These are phyloP conservation scores for Chamaecrista fasciculata DNA, from an alignment of 306 rosid species.

Conservation along the genomic window DNA sequence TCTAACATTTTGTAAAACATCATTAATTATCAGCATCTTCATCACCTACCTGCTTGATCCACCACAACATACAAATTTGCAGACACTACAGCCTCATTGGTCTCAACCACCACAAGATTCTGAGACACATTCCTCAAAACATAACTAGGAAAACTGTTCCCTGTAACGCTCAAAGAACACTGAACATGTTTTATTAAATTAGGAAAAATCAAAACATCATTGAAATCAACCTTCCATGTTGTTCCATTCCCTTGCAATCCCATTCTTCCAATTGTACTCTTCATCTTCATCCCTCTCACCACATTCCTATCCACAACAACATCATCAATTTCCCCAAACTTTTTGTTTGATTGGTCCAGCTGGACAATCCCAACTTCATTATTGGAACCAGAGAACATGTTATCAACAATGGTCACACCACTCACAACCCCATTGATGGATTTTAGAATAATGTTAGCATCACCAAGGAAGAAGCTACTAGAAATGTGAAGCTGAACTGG, in stretches of 20 bases:
- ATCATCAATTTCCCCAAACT: constrained; percentile 53
- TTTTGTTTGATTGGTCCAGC: constrained; percentile 56
- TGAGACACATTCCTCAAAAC: constrained; percentile 58
- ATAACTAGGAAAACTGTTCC: constrained; percentile 52
- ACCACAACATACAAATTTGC: constrained; percentile 57
- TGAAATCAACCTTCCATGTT: constrained; percentile 65
- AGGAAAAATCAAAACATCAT: constrained; percentile 55
- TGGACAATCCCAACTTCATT: constrained; percentile 58
- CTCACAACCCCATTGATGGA: constrained; percentile 62
- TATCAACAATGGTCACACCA: constrained; percentile 76
- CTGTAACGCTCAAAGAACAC: constrained; percentile 44
- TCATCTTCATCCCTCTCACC: constrained; percentile 69
- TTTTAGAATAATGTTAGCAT: constrained; percentile 62
- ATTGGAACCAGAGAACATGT: constrained; percentile 69
- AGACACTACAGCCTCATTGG: constrained; percentile 39
- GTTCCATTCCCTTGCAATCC: constrained; percentile 56
- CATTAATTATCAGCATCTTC: too few relatives aligned
- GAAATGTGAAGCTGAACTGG: constrained; percentile 76
- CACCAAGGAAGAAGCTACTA: constrained; percentile 79
- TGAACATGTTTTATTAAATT: constrained; percentile 63
- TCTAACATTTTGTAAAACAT: too few relatives aligned
- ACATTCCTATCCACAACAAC: constrained; percentile 71
- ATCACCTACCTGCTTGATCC: constrained; percentile 50
- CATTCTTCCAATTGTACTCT: constrained; percentile 55
- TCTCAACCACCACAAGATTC: constrained; percentile 59